Conservation (phyloP, 495 filamentous ascomycete species). For the Bacidia rubella region DNA sequence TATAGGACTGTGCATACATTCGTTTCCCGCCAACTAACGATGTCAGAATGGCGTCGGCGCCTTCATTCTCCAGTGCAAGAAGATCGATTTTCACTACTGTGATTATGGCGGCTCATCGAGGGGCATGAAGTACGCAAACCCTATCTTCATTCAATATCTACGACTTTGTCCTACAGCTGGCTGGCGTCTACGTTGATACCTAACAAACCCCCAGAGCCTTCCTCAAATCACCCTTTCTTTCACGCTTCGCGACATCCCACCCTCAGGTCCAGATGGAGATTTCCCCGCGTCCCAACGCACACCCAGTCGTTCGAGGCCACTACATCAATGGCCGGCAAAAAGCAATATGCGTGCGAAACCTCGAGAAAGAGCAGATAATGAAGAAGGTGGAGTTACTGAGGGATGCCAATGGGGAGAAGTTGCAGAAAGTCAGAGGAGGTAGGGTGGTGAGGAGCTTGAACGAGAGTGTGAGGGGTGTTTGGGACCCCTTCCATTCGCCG, state of each 20-base stretch:
- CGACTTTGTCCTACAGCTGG: neutral
- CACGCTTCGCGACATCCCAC: conserved; percentile 61
- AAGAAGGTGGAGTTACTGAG: conserved; percentile 69
- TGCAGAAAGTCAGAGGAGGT: conserved; percentile 48
- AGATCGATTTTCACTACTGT: conserved; percentile 91
- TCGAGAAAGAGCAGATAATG: conserved; percentile 65
- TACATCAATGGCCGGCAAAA: conserved; percentile 87
- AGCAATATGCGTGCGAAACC: conserved; percentile 75
- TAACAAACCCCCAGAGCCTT: conserved; percentile 45
- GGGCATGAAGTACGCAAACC: conserved; percentile 92
- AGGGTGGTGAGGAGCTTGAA: conserved; percentile 80
- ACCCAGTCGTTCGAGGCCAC: conserved; percentile 72
- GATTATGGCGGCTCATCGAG: conserved; percentile 82
- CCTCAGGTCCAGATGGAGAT: conserved; percentile 86
- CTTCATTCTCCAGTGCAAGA: conserved; percentile 94
- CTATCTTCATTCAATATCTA: neutral
- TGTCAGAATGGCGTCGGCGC: conserved; percentile 85
- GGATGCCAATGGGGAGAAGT: conserved; percentile 77
- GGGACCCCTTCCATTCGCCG: conserved; percentile 73
- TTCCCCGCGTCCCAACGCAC: conserved; percentile 72
- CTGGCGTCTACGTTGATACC: neutral
- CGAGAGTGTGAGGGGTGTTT: conserved; percentile 86
- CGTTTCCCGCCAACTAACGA: neutral
- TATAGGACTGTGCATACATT: neutral
- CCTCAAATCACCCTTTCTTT: conserved; percentile 54